Base-by-base conservation (phyloP, 306 rosid genomes). In the Acacia acuminata region DNA sequence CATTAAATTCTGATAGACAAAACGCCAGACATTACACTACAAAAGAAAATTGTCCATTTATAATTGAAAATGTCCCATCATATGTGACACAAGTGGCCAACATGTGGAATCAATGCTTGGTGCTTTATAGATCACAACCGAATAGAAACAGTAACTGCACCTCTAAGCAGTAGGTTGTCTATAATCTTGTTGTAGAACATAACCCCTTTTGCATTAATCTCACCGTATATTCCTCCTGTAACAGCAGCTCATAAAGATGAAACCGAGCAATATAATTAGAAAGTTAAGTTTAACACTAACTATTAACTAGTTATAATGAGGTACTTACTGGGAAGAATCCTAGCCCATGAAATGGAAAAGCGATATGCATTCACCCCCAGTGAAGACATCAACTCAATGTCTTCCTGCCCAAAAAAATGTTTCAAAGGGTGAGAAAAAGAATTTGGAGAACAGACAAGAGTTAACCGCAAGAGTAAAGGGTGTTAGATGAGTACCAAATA, bases 281-380 rank as follows among this genome's bases (percentile, higher is more conserved):
- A 51, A 47, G 40, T n/a, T 65, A 71, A 71, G 53, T 56, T 14
- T 47, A 48, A 55, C 13, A 38, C n/a, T 30, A 50, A 15, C 22
- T 79, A 22, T 58, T 22, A 22, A 20, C 10, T 55, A 58, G 15
- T 58, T 9, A 58, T 10, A 22, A 22, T 58, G 65, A 77, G 69
- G 61, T 17, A 72, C 90, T 45, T 81, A 91, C 95, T 73, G 0
- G 97, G 95, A 78, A 93, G 86, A 86, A 91, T 91, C 83, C 96
- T 87, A 0, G 92, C 53, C 96, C 96, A 91, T 8, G 94, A 88
- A 83, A 93, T 91, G 15, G 97, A 93, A 84, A 91, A 88, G 11
- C 95, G 78, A 77, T 93, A 93, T 7, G 88, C 86, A 82, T 87
- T 85, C 27, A 87, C 42, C n/a, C 97, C 91, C 19, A 93, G 87